These are phyloP conservation scores for Pseudevernia furfuracea DNA, from an alignment of 495 filamentous ascomycete species.

Conservation along the genomic window DNA sequence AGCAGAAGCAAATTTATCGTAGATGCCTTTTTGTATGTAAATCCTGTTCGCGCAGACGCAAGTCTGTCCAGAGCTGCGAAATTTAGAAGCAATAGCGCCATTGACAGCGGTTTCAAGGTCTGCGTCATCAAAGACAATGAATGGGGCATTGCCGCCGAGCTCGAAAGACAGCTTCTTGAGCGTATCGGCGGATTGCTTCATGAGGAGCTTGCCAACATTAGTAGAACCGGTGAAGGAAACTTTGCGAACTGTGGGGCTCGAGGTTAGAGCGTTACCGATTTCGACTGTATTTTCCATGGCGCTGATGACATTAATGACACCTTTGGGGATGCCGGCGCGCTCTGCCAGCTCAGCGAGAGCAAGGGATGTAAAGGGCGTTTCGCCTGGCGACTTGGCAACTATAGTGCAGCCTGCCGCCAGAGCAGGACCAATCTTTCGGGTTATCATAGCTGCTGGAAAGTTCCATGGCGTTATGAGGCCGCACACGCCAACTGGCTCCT, in stretches of 20 bases:
- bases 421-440: conserved; percentile 78
- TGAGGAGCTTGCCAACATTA: conserved; percentile 75
- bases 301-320: conserved; percentile 78
- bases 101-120: conserved; percentile 70
- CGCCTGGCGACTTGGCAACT: conserved; percentile 74
- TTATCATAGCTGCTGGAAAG: conserved; percentile 90
- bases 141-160: conserved; percentile 84
- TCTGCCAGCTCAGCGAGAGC: conserved; percentile 76
- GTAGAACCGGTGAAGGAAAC: conserved; percentile 88
- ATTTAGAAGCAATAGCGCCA: conserved; percentile 71
- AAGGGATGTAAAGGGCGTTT: conserved; percentile 78
- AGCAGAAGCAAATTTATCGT: conserved; percentile 63
- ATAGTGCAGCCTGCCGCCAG: conserved; percentile 79
- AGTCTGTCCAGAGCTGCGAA: conserved; percentile 81
- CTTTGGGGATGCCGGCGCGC: conserved; percentile 75
- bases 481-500: conserved; percentile 88
- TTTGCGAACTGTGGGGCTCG: conserved; percentile 64
- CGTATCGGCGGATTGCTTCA: conserved; percentile 72
- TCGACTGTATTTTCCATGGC: conserved; percentile 62
- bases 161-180: conserved; percentile 85
- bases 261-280: conserved; percentile 66
- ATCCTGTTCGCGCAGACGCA: conserved; percentile 87
- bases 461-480: conserved; percentile 97
- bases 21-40: conserved; percentile 71
- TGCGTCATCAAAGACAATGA: conserved; percentile 90